Evolutionary conservation across 2,329 filamentous ascomycete genomes (phyloP), one percentile per base, ranked within the genome.

Genomic region (Penicillium verrucosum): DNA sequence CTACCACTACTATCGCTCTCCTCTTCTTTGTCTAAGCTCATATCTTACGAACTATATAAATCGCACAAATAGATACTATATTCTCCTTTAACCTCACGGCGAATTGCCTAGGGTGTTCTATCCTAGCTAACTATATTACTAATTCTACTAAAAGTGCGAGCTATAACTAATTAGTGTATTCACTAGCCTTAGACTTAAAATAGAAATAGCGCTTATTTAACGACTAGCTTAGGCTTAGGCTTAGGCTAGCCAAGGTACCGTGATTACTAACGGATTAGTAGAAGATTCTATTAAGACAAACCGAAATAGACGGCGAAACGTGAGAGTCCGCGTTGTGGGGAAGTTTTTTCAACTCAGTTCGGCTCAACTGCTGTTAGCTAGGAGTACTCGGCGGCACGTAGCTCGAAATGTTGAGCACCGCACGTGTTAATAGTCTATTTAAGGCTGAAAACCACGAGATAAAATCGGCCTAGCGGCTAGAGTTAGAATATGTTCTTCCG

Each of bases 61-160:
- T 54, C 4, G 14, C 51, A 54, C 42, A 60, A 37, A 30, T 55
- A 60, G 5, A 60, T 62, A 4, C 56, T 54, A 53, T 56, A 59
- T 9, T 57, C 57, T 52, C 60, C 58, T 41, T 59, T 51, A 3
- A 56, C 10, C 10, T 48, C 25, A 2, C 59, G 59, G 16, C 56
- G 60, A 36, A 2, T 36, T 16, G 23, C 16, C 2, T 18, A 40
- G 6, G 44, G 10, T 10, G 16, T 14, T 32, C n/a, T 21, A 43
- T 25, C 21, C 30, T 40, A 14, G 12, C 5, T 50, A 12, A 9
- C 14, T 14, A 14, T 8, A 8, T 12, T 25, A 7, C 8, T 16
- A 12, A 25, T 18, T 7, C 37, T 42, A 9, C 30, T 32, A 29
- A 34, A 23, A 30, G 5, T n/a, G 14, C 7, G 30, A 32, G 7